Base-by-base conservation (phyloP, 2,329 filamentous ascomycete species). In the Fusarium sp. region DNA sequence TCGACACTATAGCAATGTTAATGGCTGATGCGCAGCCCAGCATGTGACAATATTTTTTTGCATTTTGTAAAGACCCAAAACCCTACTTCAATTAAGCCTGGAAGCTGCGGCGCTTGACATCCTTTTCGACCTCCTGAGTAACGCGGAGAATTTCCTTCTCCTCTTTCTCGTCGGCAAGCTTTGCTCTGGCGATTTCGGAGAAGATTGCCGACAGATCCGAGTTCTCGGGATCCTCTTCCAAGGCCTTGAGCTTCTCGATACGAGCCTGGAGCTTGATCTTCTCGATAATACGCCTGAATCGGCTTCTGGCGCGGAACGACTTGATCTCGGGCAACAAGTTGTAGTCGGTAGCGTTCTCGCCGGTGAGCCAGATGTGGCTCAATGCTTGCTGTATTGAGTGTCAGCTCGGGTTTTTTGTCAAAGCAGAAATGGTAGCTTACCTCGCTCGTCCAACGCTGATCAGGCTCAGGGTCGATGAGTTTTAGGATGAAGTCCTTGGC, bases 271-370 rank as follows among this genome's bases (percentile, higher is more conserved):
- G 89, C 82, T 97, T 97, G 84, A 98, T 92, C 75, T 97, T 90
- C 81, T 98, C 93, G 82, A 99, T 96, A 75, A 94, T 95, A 68
- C 95, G 92, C 79, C 92, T 92, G 72, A 99, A 91, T 66, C 94
- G 93, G 58, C 93, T 93, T 80, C 94, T 94, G 67, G 94, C 91
- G 80, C 96, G 93, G 83, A 96, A 97, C 52, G 94, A 91, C 81
- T 92, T 92, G 73, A 99, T 96, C 83, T 99, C 96, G 71, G 96
- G 96, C 79, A 99, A 83, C 87, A 99, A 87, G 85, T 99, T 94
- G 88, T 97, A 94, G 80, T 98, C 94, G 65, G 92, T 93, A 67
- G 96, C 96, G 66, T 89, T 96, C 83, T 96, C 87, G 79, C 95
- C 95, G 76, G 89, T 96, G 74, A 98, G 89, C 95, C 95, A 98